Evolutionary conservation across 1,284 basidiomycete genomes (phyloP).

Genomic region (Vanrija pseudolonga): DNA sequence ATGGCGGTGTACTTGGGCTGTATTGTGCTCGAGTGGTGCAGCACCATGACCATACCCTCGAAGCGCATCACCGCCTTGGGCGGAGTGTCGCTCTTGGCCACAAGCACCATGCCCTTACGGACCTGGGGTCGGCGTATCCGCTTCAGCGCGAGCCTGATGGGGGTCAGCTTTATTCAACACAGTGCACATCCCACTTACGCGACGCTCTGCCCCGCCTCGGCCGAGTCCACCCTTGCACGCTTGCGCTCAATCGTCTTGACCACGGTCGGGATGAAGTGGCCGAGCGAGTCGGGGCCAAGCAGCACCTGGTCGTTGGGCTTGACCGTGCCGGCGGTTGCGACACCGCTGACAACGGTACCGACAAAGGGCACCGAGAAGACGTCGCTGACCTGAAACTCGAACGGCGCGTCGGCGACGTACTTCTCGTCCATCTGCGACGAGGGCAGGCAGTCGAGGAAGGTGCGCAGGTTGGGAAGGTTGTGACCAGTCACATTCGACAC

Average conservation of each 20-base stretch:
- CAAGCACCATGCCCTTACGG: slow-evolving; percentile 91
- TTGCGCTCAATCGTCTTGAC: slow-evolving; percentile 95
- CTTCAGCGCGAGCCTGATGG: slow-evolving; percentile 71
- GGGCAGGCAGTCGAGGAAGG: slow-evolving; percentile 79
- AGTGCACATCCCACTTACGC: slow-evolving; percentile 49
- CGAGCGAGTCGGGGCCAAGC: slow-evolving; percentile 89
- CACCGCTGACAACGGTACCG: slow-evolving; percentile 91
- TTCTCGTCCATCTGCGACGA: slow-evolving; percentile 75
- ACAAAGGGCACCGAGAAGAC: slow-evolving; percentile 82
- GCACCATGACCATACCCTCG: slow-evolving; percentile 43
- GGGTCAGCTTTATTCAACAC: not conserved
- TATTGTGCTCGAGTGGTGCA: slow-evolving; percentile 84
- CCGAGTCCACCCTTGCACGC: slow-evolving; percentile 73
- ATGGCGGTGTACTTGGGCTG: slow-evolving; percentile 80
- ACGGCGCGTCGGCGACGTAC: slow-evolving; percentile 75
- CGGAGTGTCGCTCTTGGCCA: slow-evolving; percentile 70
- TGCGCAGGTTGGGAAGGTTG: slow-evolving; percentile 70
- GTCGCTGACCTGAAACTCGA: slow-evolving; percentile 64
- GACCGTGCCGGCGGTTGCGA: slow-evolving; percentile 71
- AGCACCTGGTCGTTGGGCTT: slow-evolving; percentile 78
- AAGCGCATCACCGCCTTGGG: slow-evolving; percentile 55
- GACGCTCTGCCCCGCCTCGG: slow-evolving; percentile 92
- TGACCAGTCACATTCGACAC: slow-evolving; percentile 93
- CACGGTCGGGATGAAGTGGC: slow-evolving; percentile 75
- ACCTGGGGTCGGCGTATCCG: slow-evolving; percentile 75